Base-by-base conservation (phyloP, 2,329 filamentous ascomycete species). In the Hymenoscyphus scutula region DNA sequence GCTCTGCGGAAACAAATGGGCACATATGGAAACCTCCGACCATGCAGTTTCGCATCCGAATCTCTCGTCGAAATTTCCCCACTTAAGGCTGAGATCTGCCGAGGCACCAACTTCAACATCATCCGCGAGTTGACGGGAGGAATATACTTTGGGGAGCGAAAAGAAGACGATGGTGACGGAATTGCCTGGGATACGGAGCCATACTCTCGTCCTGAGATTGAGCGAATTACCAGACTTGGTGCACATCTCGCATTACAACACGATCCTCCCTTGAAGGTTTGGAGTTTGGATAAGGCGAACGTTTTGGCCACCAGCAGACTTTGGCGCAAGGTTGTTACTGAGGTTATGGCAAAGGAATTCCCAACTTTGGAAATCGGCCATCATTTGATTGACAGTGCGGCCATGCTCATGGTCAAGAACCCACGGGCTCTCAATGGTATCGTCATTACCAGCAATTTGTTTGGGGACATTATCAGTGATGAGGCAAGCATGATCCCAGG, bases 371-470 rank as follows among this genome's bases (percentile, higher is more conserved):
- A 90, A 80, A 79, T 96, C 53, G 86, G 88, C 68, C 94, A 97
- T 76, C 93, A 98, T 76, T 84, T 98, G 58, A 97, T 98, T 74
- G 94, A 98, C 79, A 91, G 87, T 62, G 94, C 94, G n/a, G 94
- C 94, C 68, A 97, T 98, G 93, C 81, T 97, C 70, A 92, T 98
- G 89, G 85, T 98, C 74, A 97, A 96, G 88, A 94, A 93, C 78
- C 94, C 94, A 10, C 83, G 88, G 11, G 85, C 87, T 25, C 82
- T 98, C 59, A 98, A 97, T 76, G 95, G 94, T 60, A 87, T 98
- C 38, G 85, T 98, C 55, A 88, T 98, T 67, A 96, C 93, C 13
- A 93, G 89, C 81, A 99, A 98, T 77, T 76, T 98, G 70, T 97
- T 97, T 75, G 95, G 94, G 66, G 94, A 98, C 77, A 98, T 98